These are phyloP conservation scores for Aquilaria malaccensis DNA, from an alignment of 345 rosid species.

Conservation along the genomic window DNA sequence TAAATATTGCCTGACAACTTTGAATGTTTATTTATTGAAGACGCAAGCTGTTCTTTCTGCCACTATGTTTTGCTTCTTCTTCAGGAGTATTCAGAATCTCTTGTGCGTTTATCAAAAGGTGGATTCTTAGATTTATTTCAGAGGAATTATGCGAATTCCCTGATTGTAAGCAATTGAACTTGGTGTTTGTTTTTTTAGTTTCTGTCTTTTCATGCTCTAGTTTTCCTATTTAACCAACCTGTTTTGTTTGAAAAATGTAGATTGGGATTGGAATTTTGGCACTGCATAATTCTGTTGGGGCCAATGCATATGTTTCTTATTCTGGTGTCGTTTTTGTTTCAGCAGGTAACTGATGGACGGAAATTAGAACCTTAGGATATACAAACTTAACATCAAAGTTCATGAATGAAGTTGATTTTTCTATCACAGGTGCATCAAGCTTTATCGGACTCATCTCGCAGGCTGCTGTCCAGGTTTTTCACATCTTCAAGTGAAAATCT, in stretches of 20 bases:
- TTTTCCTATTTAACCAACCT: neutral
- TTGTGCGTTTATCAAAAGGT: neutral
- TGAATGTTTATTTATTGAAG: neutral
- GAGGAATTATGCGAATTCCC: conserved; percentile 5
- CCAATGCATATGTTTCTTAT: conserved; percentile 1
- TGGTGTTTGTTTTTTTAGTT: neutral
- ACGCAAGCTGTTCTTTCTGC: neutral
- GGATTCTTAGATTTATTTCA: conserved; percentile 8
- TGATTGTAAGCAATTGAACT: conserved; percentile 3
- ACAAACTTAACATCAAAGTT: too few species aligned
- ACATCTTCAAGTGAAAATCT: neutral
- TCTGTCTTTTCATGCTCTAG: too few species aligned
- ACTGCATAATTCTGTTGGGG: neutral
- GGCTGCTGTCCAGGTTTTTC: conserved; percentile 3
- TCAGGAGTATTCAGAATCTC: conserved; percentile 1
- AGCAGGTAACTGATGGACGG: neutral
- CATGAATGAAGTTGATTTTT: too few species aligned
- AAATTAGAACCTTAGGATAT: too few species aligned
- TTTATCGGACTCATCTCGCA: conserved; percentile 1
- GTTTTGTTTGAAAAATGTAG: neutral
- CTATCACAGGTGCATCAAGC: conserved; percentile 1
- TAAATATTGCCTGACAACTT: neutral
- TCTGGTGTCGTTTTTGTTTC: neutral
- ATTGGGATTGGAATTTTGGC: neutral
- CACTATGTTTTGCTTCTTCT: neutral